These are phyloP conservation scores for Fusarium abutilonis DNA, from an alignment of 2,329 filamentous ascomycete genomes.

Conservation along the genomic window DNA sequence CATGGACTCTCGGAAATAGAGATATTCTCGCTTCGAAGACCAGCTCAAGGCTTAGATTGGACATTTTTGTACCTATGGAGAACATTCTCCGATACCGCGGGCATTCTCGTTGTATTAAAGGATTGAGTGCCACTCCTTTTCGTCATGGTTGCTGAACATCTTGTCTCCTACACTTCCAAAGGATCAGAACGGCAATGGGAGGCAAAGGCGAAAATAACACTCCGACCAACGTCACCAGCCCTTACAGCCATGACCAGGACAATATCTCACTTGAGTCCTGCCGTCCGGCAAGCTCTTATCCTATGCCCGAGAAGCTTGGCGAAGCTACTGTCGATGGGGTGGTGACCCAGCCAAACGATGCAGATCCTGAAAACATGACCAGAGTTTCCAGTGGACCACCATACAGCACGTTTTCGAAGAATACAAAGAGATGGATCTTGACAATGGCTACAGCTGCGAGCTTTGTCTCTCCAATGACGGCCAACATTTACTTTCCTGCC, in stretches of 20 bases:
- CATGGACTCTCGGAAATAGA: conserved; percentile 33
- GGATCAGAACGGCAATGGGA: conserved; percentile 19
- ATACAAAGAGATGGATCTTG: conserved; percentile 62
- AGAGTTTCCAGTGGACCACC: conserved; percentile 38
- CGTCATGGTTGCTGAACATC: conserved; percentile 9
- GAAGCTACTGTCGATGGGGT: conserved; percentile 2
- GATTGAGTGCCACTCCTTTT: conserved; percentile 12
- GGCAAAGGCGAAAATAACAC: conserved; percentile 17
- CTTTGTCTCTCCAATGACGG: conserved; percentile 67
- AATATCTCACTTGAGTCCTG: conserved; percentile 11
- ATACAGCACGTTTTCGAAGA: conserved; percentile 46
- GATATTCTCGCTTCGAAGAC: neutral
- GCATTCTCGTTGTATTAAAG: conserved; percentile 29
- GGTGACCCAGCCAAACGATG: conserved; percentile 6
- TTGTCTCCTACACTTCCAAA: neutral
- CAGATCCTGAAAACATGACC: conserved; percentile 34
- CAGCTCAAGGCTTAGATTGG: no score
- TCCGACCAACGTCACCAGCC: neutral
- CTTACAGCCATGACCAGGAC: conserved; percentile 17
- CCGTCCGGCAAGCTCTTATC: conserved; percentile 7
- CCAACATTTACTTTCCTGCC: conserved; percentile 65
- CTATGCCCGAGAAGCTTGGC: conserved; percentile 18
- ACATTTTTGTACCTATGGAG: neutral
- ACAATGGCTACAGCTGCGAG: conserved; percentile 62
- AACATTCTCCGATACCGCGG: conserved; percentile 40